A percentile compares a stretch with the other conserved stretches of the same genome.
phyloP scores from a whole-genome alignment of 2,329 filamentous ascomycete species.

The Periconia sp. region DNA sequence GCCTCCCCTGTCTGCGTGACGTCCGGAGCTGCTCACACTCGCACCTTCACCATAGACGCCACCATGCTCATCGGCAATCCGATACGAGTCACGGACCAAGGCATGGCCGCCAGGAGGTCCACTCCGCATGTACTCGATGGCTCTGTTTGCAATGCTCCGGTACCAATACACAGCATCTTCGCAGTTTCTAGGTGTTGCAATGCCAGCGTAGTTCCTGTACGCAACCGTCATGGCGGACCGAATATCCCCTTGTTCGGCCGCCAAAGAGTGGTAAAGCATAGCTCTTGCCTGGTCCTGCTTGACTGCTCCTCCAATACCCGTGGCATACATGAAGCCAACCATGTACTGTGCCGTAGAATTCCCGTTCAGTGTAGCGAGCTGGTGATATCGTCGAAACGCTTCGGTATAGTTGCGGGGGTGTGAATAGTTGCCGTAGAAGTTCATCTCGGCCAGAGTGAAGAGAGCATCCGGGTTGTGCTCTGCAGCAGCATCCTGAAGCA shows the following conservation, averaged over 20 bases:
- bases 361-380: slow-evolving; percentile 73
- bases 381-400: slow-evolving; percentile 79
- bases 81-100: slow-evolving; percentile 76
- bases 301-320: slow-evolving; percentile 80
- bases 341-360: slow-evolving; percentile 95
- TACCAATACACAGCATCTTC: slow-evolving; percentile 86
- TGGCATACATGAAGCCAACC: slow-evolving; percentile 94
- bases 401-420: slow-evolving; percentile 78
- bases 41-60: slow-evolving; percentile 96
- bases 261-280: slow-evolving; percentile 91
- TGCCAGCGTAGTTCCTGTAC: slow-evolving; percentile 81
- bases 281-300: slow-evolving; percentile 87
- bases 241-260: slow-evolving; percentile 79
- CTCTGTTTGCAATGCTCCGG: slow-evolving; percentile 90
- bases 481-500: slow-evolving; percentile 61
- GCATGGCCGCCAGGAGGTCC: slow-evolving; percentile 86
- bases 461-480: slow-evolving; percentile 75
- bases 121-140: slow-evolving; percentile 81
- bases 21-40: slow-evolving; percentile 83
- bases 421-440: slow-evolving; percentile 93
- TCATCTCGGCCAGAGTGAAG: slow-evolving; percentile 87
- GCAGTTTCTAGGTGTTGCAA: slow-evolving; percentile 83
- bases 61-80: slow-evolving; percentile 85
- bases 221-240: slow-evolving; percentile 92
- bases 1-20: slow-evolving; percentile 73